phyloP scores from a whole-genome alignment of 2,329 filamentous ascomycete species.

The Paecilomyces fulvus region DNA sequence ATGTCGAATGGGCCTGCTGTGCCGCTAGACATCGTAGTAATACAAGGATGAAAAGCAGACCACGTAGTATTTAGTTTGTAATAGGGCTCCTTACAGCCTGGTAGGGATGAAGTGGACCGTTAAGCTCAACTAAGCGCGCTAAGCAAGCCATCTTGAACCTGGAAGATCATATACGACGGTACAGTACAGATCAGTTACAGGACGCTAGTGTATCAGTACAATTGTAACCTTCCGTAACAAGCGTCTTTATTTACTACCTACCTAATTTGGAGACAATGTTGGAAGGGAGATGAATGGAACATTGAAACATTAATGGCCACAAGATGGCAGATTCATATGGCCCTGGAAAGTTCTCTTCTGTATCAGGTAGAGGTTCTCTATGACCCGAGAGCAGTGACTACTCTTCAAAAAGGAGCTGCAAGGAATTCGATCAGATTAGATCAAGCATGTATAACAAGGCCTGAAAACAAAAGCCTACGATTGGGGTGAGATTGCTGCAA shows the following conservation, averaged over 20 bases:
- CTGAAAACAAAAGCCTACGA: not conserved
- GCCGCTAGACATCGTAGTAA: not conserved
- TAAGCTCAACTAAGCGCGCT: not conserved
- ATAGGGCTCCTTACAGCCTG: not conserved
- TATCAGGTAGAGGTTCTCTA: too few species aligned
- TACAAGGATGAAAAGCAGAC: not conserved
- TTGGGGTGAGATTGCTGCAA: not conserved
- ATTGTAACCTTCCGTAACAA: not conserved
- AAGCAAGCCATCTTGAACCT: not conserved
- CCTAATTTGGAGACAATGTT: too few species aligned
- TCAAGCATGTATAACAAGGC: not conserved
- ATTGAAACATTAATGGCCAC: too few species aligned
- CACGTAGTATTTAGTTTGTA: not conserved
- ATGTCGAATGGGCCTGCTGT: not conserved
- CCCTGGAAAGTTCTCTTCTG: too few species aligned
- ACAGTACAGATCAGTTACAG: not conserved
- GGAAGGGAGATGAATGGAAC: too few species aligned
- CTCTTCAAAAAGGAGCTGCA: not conserved
- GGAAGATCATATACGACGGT: not conserved
- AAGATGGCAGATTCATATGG: too few species aligned
- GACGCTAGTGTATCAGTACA: not conserved
- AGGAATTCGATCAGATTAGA: not conserved
- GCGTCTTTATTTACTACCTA: not conserved
- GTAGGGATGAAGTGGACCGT: not conserved
- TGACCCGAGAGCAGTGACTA: too few species aligned